These are phyloP conservation scores for Annulohypoxylon bovei DNA, from an alignment of 495 filamentous ascomycete genomes.

Conservation along the genomic window DNA sequence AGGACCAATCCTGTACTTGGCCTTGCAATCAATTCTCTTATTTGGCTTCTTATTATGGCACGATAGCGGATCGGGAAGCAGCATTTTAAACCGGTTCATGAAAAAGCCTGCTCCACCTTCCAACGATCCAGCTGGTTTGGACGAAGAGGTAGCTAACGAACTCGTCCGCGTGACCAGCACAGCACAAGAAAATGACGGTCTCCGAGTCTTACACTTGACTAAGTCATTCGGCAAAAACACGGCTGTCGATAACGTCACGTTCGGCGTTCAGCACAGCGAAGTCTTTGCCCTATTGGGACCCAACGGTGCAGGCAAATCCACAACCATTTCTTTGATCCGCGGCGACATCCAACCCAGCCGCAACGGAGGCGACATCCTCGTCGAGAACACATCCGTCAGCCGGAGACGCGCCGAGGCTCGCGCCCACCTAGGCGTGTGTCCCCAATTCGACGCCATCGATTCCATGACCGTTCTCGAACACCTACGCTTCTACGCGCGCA, in stretches of 20 bases:
- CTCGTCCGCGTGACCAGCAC: constrained; percentile 54
- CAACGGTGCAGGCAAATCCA: constrained; percentile 89
- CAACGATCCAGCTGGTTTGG: constrained; percentile 47
- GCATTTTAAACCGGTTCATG: constrained; percentile 56
- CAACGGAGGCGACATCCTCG: constrained; percentile 72
- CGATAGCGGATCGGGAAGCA: constrained; percentile 70
- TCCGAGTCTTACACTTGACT: constrained; percentile 77
- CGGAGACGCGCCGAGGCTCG: constrained; percentile 72
- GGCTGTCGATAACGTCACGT: constrained; percentile 84
- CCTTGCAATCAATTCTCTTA: constrained; percentile 68
- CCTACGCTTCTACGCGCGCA: constrained; percentile 76
- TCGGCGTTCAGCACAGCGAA: constrained; percentile 78
- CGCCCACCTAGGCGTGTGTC: constrained; percentile 78
- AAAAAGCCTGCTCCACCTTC: constrained; percentile 41
- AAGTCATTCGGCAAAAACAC: constrained; percentile 76
- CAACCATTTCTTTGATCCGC: constrained; percentile 83
- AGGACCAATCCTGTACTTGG: constrained; percentile 75
- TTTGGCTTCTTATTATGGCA: constrained; percentile 72
- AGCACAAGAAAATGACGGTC: constrained; percentile 63
- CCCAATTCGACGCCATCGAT: constrained; percentile 76
- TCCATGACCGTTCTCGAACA: constrained; percentile 77
- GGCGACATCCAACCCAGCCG: constrained; percentile 78
- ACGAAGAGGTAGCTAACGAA: constrained; percentile 59
- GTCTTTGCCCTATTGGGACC: constrained; percentile 88
- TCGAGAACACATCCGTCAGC: constrained; percentile 76